phyloP scores from a whole-genome alignment of 345 rosid genomes.

The Crucihimalaya himalaica region DNA sequence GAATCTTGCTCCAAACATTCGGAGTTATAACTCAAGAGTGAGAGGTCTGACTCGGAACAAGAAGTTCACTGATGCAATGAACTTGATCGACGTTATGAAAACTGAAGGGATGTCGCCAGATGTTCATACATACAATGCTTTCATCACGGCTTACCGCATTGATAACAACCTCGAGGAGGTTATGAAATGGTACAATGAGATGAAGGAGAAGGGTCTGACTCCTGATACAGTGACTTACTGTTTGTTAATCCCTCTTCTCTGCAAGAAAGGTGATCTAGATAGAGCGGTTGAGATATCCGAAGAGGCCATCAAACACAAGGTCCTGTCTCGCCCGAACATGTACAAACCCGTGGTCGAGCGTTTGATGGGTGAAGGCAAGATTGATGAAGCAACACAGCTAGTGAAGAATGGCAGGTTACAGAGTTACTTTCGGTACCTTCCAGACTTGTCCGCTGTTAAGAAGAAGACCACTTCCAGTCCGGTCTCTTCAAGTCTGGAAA shows the following conservation, averaged over 20 bases:
- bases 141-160: slow-evolving; percentile 54
- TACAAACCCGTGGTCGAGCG: slow-evolving; percentile 57
- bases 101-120: slow-evolving; percentile 48
- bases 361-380: slow-evolving; percentile 52
- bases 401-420: slow-evolving; percentile 52
- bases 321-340: slow-evolving; percentile 40
- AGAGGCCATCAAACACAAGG: slow-evolving; percentile 39
- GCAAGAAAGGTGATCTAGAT: slow-evolving; percentile 58
- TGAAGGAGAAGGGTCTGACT: slow-evolving; percentile 38
- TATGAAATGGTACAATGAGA: slow-evolving; percentile 54
- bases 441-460: slow-evolving; percentile 45
- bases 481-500: background rate
- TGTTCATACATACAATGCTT: slow-evolving; percentile 54
- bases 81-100: slow-evolving; percentile 51
- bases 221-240: slow-evolving; percentile 47
- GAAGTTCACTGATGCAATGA: slow-evolving; percentile 50
- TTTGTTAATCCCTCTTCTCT: slow-evolving; percentile 48
- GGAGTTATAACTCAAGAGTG: slow-evolving; percentile 63
- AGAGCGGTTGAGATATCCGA: slow-evolving; percentile 53
- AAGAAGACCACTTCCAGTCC: slow-evolving; percentile 16
- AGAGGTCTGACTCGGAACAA: slow-evolving; percentile 52
- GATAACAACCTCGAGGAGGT: slow-evolving; percentile 51
- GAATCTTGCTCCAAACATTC: slow-evolving; percentile 52
- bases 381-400: slow-evolving; percentile 59
- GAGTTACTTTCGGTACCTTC: slow-evolving; percentile 42